Percentiles rank a stretch among this genome's conserved stretches.
phyloP scores from a whole-genome alignment of 257 asterid genomes.

The Ilex aquifolium region DNA sequence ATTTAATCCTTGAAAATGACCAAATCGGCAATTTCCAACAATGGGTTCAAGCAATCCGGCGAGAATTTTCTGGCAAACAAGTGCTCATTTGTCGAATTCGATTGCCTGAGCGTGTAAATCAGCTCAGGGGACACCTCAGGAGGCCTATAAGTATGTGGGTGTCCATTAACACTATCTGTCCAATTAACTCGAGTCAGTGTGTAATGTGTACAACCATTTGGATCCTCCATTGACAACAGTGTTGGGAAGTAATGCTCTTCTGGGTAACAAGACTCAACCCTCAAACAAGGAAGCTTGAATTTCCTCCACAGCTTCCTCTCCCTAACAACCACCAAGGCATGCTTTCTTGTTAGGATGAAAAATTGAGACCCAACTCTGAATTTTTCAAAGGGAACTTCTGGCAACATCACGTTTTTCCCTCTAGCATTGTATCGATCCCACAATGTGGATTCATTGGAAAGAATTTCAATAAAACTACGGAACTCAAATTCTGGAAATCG shows the following conservation, averaged over 20 bases:
- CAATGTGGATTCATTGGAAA: constrained; percentile 32
- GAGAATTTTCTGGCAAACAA: constrained; percentile 87
- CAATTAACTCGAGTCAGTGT: constrained; percentile 87
- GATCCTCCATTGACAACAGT: constrained; percentile 69
- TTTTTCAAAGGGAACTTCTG: constrained; percentile 62
- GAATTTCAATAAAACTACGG: constrained; percentile 64
- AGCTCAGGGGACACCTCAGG: constrained; percentile 55
- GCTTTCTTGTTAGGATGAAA: constrained; percentile 59
- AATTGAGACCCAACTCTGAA: constrained; percentile 85
- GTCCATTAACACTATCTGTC: constrained; percentile 74
- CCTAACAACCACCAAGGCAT: constrained; percentile 66
- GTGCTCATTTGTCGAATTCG: constrained; percentile 49
- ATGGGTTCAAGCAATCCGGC: constrained; percentile 61
- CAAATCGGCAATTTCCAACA: constrained; percentile 69
- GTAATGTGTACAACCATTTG: constrained; percentile 44
- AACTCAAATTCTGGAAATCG: constrained; percentile 9
- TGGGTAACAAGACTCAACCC: constrained; percentile 77
- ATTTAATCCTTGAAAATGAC: constrained; percentile 74
- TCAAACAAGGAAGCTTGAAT: constrained; percentile 64
- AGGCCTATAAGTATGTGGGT: constrained; percentile 80
- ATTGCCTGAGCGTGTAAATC: constrained; percentile 60
- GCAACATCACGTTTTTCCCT: constrained; percentile 66
- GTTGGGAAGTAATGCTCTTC: constrained; percentile 97
- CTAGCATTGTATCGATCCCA: constrained; percentile 73
- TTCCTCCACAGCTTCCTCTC: constrained; percentile 85